Evolutionary conservation across 805 yeast species (phyloP).

Genomic region (Cyberlindnera americana): DNA sequence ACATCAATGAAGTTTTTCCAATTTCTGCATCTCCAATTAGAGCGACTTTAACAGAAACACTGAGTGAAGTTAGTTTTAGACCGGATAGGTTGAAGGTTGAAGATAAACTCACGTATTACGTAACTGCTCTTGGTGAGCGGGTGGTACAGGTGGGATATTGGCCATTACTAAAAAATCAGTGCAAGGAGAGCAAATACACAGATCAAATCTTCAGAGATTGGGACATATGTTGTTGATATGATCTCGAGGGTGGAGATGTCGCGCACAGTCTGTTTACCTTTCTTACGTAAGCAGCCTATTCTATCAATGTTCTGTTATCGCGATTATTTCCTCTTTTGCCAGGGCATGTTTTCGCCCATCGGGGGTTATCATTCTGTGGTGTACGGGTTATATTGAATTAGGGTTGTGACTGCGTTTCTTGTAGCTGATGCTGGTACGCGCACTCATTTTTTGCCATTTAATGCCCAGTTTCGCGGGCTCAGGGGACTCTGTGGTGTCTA

Average conservation of each 20-base stretch:
- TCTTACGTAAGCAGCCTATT: slow-evolving; percentile 15
- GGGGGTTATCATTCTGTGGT: background rate
- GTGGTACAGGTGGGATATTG: slow-evolving; percentile 21
- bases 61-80: slow-evolving; percentile 10
- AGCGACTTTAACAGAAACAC: slow-evolving; percentile 79
- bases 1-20: slow-evolving; percentile 95
- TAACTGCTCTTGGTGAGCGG: slow-evolving; percentile 19
- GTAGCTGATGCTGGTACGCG: slow-evolving; percentile 4
- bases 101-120: slow-evolving; percentile 21
- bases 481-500: slow-evolving; percentile 12
- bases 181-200: too few relatives aligned
- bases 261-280: slow-evolving; percentile 14
- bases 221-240: background rate
- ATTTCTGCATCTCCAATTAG: slow-evolving; percentile 94
- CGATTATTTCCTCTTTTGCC: slow-evolving; percentile 1
- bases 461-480: background rate
- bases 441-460: slow-evolving; percentile 1
- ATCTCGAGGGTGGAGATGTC: background rate
- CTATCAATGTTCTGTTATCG: background rate
- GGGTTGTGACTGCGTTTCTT: slow-evolving; percentile 13
- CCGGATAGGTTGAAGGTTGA: background rate
- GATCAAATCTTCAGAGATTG: too few relatives aligned
- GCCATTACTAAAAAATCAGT: slow-evolving; percentile 1
- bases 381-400: slow-evolving; percentile 1
- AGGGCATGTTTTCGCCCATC: too few relatives aligned